Percentiles rank a stretch among this genome's conserved stretches.
Evolutionary conservation across 108 stramenopile genomes (phyloP).

Genomic region (Parietichytrium sp.): DNA sequence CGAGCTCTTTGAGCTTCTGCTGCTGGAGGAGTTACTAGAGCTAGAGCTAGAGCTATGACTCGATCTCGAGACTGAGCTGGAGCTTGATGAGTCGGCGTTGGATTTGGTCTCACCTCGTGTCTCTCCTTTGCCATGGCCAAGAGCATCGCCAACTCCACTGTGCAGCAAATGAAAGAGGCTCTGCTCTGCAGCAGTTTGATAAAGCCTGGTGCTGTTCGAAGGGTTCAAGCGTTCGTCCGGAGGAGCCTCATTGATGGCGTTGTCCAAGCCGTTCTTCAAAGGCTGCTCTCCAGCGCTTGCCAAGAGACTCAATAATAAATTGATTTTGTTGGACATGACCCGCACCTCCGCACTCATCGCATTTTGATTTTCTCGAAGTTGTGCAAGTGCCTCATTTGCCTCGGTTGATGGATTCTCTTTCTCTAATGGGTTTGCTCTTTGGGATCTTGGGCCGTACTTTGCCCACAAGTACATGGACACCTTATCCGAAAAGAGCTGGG

Average conservation of each 20-base stretch:
- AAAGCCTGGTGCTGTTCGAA: no score
- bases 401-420: not conserved
- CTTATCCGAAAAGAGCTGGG: constrained; percentile 15
- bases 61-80: no score
- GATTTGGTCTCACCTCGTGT: no score
- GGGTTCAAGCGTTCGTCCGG: no score
- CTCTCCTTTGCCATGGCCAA: no score
- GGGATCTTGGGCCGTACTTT: not conserved
- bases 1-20: no score
- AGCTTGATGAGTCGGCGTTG: no score
- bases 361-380: not conserved
- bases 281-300: not conserved
- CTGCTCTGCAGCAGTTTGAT: no score
- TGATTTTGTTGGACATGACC: not conserved
- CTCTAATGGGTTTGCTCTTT: not conserved
- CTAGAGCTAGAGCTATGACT: no score
- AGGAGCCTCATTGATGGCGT: not conserved
- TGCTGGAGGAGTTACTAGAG: no score
- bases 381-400: not conserved
- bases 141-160: no score
- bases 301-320: not conserved
- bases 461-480: constrained; percentile 34
- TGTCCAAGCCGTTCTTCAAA: not conserved
- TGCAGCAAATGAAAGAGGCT: no score
- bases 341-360: not conserved